A percentile compares a stretch with the other conserved stretches of the same genome.
These are phyloP conservation scores for Naganishia cerealis DNA, from an alignment of 1,284 basidiomycete genomes.

Conservation along the genomic window DNA sequence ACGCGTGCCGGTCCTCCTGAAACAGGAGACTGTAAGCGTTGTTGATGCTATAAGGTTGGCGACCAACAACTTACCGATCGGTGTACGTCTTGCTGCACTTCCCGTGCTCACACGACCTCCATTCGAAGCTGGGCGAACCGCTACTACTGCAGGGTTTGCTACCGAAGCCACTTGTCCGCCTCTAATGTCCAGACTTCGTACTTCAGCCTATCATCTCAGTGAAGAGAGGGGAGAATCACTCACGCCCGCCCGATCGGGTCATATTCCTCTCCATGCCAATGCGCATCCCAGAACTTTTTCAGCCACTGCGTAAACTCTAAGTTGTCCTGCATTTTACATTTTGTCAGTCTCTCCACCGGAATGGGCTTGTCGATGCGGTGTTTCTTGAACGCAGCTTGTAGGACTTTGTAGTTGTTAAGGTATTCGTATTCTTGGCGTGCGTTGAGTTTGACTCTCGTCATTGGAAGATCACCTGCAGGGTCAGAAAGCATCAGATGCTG, in stretches of 20 bases:
- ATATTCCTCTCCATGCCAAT: slow-evolving; percentile 84
- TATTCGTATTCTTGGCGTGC: slow-evolving; percentile 96
- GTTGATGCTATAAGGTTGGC: too few relatives aligned
- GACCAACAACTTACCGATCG: slow-evolving; percentile 6
- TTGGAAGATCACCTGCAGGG: slow-evolving; percentile 72
- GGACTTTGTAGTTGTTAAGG: slow-evolving; percentile 89
- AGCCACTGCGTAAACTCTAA: slow-evolving; percentile 98
- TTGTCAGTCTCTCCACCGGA: slow-evolving; percentile 84
- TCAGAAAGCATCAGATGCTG: slow-evolving; percentile 1
- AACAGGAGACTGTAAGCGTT: neutral
- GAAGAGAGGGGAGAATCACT: slow-evolving; percentile 31
- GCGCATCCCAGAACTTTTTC: slow-evolving; percentile 91
- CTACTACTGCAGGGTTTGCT: slow-evolving; percentile 22
- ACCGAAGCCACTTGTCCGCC: slow-evolving; percentile 23
- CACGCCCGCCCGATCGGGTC: slow-evolving; percentile 68
- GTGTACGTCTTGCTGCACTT: slow-evolving; percentile 27
- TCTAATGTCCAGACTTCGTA: neutral
- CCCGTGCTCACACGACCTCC: slow-evolving; percentile 23
- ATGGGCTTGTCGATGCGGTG: slow-evolving; percentile 98
- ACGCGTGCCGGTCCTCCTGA: slow-evolving; percentile 35
- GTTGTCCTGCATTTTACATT: slow-evolving; percentile 99
- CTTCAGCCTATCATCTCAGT: neutral
- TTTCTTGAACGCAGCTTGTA: slow-evolving; percentile 82
- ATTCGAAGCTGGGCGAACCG: slow-evolving; percentile 20
- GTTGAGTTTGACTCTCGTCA: slow-evolving; percentile 85